Conservation (phyloP, 495 filamentous ascomycete species). For the Terfezia boudieri region DNA sequence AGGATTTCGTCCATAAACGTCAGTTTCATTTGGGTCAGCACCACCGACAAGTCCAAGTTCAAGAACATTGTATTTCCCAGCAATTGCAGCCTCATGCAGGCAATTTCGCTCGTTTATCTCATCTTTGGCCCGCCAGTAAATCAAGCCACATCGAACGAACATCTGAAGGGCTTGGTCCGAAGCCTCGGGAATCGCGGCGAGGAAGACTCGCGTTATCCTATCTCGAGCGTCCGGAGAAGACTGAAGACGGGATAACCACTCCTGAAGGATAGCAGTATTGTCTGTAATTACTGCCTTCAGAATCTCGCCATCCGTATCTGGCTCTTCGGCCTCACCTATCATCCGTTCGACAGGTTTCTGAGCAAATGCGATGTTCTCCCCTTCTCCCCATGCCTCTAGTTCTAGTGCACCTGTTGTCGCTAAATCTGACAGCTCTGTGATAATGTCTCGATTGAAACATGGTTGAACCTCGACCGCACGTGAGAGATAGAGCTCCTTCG, state of each 20-base stretch:
- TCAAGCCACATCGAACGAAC: constrained; percentile 54
- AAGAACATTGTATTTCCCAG: constrained; percentile 56
- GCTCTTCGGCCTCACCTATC: constrained; percentile 44
- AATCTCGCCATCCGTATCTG: constrained; percentile 71
- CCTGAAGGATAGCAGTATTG: constrained; percentile 37
- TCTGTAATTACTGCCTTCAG: constrained; percentile 63
- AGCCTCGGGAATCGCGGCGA: constrained; percentile 69
- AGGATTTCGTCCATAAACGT: constrained; percentile 85
- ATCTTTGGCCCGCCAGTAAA: constrained; percentile 73
- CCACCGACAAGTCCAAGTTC: constrained; percentile 51
- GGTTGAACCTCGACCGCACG: constrained; percentile 93
- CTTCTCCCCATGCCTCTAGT: constrained; percentile 88
- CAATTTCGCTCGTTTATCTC: constrained; percentile 96
- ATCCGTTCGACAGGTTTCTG: constrained; percentile 38
- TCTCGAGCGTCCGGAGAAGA: constrained; percentile 37
- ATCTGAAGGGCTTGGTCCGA: constrained; percentile 51
- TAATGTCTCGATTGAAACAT: constrained; percentile 89
- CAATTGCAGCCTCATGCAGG: constrained; percentile 83
- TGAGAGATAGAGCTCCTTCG: constrained; percentile 89
- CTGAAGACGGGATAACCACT: constrained; percentile 37
- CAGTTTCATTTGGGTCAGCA: constrained; percentile 22
- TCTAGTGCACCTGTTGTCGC: constrained; percentile 83
- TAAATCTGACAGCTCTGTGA: constrained; percentile 87
- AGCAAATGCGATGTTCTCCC: constrained; percentile 69
- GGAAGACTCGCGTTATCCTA: constrained; percentile 66